Base-by-base conservation (phyloP, 495 filamentous ascomycete species). In the Penicillium nucicola region DNA sequence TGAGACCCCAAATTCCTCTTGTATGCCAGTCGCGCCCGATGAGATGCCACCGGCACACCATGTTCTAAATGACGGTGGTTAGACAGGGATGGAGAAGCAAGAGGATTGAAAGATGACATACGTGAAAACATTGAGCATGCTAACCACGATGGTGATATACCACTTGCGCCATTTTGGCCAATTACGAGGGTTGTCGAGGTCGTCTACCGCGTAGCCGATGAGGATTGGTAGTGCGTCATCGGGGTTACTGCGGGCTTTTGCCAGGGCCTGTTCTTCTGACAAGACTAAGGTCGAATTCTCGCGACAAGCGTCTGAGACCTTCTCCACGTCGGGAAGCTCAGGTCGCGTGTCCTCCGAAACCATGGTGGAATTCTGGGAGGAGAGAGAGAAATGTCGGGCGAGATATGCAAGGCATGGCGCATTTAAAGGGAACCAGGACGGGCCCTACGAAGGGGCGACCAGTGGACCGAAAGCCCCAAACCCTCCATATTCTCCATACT, bases 81-180 rank as follows among this genome's bases (percentile, higher is more conserved):
- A 50, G 47, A 23, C 10, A 12, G 22, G 7, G 0, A 11, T 20
- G 9, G 11, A 20, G 14, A 14, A 10, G 17, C 30, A 4, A 5
- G 28, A 5, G 14, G 9, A 23, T 9, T 37, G 19, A 11, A 25
- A 5, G n/a, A 37, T 3, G 15, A 60, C 63, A n/a, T 68, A 72
- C 44, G 64, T 74, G 43, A 77, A 56, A n/a, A 76, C 72, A 45
- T 74, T 66, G 9, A 75, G 51, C 53, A 66, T 63, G 50, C 74
- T 71, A 15, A 67, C 66, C 9, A 67, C 23, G 11, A 53, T 46
- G 1, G 71, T 67, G 22, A 77, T 79, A 36, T 68, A 72, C 75
- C 76, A 78, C 62, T 77, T 78, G 18, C 62, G 54, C 67, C 60
- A 68, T 50, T 64, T 52, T 1, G 72, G 62, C 76, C 76, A 80